phyloP scores from a whole-genome alignment of 2,329 filamentous ascomycete genomes.

The Ophiocordyceps sinensis region DNA sequence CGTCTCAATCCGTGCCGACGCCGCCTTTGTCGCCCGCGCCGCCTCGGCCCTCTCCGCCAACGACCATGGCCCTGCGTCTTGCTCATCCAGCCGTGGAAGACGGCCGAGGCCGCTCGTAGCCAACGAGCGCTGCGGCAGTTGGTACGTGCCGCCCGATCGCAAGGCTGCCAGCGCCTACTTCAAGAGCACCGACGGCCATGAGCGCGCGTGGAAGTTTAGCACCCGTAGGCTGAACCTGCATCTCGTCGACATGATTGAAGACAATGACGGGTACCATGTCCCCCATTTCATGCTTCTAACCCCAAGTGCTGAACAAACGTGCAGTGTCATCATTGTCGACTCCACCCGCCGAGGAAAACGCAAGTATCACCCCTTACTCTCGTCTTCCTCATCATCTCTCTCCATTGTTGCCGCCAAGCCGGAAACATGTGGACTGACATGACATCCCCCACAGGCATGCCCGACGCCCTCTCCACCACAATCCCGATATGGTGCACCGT shows the following conservation, averaged over 20 bases:
- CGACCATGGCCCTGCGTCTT: too few relatives aligned
- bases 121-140: conserved; percentile 91
- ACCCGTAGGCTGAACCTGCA: conserved; percentile 73
- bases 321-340: conserved; percentile 70
- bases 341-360: conserved; percentile 84
- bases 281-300: too few relatives aligned
- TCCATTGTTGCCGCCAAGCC: conserved; percentile 3
- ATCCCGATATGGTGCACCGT: conserved; percentile 89
- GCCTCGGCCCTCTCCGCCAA: conserved; percentile 27
- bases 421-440: neutral
- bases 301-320: neutral
- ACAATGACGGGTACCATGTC: conserved; percentile 56
- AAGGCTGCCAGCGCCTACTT: conserved; percentile 78
- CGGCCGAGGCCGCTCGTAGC: conserved; percentile 55
- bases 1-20: conserved; percentile 61
- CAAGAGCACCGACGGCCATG: conserved; percentile 94
- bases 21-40: conserved; percentile 55
- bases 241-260: conserved; percentile 52
- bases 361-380: conserved; percentile 18
- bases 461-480: conserved; percentile 87
- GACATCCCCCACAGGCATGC: conserved; percentile 48
- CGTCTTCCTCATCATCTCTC: neutral
- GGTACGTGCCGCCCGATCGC: conserved; percentile 60
- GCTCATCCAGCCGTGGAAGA: too few relatives aligned
- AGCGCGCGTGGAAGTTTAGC: conserved; percentile 82